phyloP scores from a whole-genome alignment of 169 alveolate species.

The Plasmodium sp. region DNA sequence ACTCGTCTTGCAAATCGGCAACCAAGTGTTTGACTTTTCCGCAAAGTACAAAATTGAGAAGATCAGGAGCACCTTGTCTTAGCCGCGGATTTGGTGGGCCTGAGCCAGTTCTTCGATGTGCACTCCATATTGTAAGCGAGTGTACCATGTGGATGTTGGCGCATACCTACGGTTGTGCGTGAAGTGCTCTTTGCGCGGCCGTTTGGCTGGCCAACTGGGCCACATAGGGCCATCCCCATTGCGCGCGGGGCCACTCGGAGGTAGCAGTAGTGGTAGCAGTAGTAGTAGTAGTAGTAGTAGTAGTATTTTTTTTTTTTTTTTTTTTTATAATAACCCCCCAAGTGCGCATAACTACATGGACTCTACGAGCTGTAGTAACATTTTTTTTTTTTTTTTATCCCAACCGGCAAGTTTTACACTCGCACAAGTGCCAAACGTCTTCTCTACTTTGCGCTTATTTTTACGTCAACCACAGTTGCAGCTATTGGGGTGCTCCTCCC shows the following conservation, averaged over 20 bases:
- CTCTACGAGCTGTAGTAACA: neutral
- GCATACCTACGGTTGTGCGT: neutral
- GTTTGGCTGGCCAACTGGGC: neutral
- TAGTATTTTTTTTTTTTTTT: neutral
- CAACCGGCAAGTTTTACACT: neutral
- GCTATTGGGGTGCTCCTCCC: neutral
- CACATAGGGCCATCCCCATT: neutral
- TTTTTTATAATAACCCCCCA: neutral
- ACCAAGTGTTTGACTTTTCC: conserved; percentile 68
- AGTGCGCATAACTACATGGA: neutral
- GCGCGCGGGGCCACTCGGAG: neutral
- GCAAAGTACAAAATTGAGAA: conserved; percentile 68
- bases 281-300: too few species aligned
- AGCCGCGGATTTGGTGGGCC: neutral
- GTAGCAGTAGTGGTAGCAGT: neutral
- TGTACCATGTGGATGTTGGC: neutral
- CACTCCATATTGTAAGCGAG: neutral
- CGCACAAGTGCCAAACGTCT: neutral
- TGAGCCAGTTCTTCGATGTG: neutral
- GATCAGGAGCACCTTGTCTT: conserved; percentile 31
- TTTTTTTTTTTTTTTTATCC: neutral
- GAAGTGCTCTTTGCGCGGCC: neutral
- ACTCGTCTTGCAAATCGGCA: conserved; percentile 53
- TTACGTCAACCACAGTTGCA: neutral
- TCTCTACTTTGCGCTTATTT: neutral